Base-by-base conservation (phyloP, 2,329 filamentous ascomycete species). In the Xylariaceae sp. region DNA sequence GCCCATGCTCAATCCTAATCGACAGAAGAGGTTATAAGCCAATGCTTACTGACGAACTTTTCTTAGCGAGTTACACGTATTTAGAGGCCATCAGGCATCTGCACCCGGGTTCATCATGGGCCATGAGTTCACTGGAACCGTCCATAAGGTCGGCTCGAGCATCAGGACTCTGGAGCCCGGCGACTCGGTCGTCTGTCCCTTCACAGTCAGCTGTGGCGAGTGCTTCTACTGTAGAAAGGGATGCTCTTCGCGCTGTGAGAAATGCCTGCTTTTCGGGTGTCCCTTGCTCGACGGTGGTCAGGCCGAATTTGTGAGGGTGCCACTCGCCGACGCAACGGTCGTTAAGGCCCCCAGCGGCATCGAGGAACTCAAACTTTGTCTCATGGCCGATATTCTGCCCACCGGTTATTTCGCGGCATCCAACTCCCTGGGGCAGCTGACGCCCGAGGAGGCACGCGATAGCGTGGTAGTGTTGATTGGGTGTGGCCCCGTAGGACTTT, bases 371-470 rank as follows among this genome's bases (percentile, higher is more conserved):
- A 57, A 56, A 36, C 53, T 62, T 2, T 56, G 52, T 24, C 57
- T 62, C 17, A 62, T 62, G 60, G 60, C 56, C 3, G 60, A 62
- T 11, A 60, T 62, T 14, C 49, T 62, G n/a, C 60, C 60, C 26
- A 62, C 60, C 9, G 60, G 60, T 11, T 62, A 43, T 21, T 62
- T 62, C 41, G 60, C 56, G n/a, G 57, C 60, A 4, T 40, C 40
- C 1, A 62, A 62, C 26, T 57, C 51, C 6, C 33, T 62, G 11
- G 33, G 29, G 4, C 26, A 31, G 28, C 45, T 60, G 17, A 6
- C 14, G 5, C 7, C 48, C 3, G 45, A 60, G 16, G 57, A 53
- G 1, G 21, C 54, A 1, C 47, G 29, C 8, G 60, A 60, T 4
- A 54, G 45, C 28, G 51, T 55, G 1, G 60, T 62, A 1, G 60